Percentiles rank a stretch among this genome's conserved stretches.
Evolutionary conservation across 2,329 filamentous ascomycete genomes (phyloP).

Genomic region (Juglanconis oblonga): DNA sequence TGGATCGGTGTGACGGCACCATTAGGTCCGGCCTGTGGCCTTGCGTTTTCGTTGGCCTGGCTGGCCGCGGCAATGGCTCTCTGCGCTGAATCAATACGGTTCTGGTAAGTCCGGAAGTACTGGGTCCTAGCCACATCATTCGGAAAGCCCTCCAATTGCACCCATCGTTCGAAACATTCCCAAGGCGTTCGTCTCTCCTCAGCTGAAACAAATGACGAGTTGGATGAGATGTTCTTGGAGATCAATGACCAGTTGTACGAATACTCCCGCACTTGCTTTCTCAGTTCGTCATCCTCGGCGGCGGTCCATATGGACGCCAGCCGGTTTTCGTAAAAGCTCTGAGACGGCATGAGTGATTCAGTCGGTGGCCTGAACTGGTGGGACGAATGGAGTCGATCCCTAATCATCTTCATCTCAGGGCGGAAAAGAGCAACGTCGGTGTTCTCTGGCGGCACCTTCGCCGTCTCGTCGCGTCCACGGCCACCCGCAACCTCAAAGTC

Average conservation of each 20-base stretch:
- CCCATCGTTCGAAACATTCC: conserved; percentile 99
- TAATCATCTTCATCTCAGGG: conserved; percentile 82
- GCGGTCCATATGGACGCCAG: conserved; percentile 88
- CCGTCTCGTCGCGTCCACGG: conserved; percentile 25
- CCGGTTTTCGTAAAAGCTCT: conserved; percentile 85
- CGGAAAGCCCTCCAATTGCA: conserved; percentile 84
- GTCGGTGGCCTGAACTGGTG: conserved; percentile 92
- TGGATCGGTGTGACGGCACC: conserved; percentile 47
- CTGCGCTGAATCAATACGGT: conserved; percentile 59
- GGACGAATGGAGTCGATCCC: conserved; percentile 84
- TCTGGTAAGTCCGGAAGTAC: conserved; percentile 78
- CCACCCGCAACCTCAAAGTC: conserved; percentile 40
- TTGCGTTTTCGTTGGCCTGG: conserved; percentile 36
- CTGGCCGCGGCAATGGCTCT: conserved; percentile 52
- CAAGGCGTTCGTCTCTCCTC: conserved; percentile 89
- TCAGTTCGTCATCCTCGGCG: conserved; percentile 86
- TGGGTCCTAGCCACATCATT: conserved; percentile 92
- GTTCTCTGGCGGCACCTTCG: conserved; percentile 63
- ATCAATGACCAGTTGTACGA: conserved; percentile 98
- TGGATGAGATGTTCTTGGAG: conserved; percentile 71
- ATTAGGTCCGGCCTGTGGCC: conserved; percentile 31
- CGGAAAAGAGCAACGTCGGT: conserved; percentile 83
- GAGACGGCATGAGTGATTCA: conserved; percentile 85
- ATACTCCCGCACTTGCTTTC: conserved; percentile 81
- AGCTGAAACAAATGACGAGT: conserved; percentile 77